These are phyloP conservation scores for Parafenestella ontariensis DNA, from an alignment of 2,329 filamentous ascomycete genomes.

Conservation along the genomic window DNA sequence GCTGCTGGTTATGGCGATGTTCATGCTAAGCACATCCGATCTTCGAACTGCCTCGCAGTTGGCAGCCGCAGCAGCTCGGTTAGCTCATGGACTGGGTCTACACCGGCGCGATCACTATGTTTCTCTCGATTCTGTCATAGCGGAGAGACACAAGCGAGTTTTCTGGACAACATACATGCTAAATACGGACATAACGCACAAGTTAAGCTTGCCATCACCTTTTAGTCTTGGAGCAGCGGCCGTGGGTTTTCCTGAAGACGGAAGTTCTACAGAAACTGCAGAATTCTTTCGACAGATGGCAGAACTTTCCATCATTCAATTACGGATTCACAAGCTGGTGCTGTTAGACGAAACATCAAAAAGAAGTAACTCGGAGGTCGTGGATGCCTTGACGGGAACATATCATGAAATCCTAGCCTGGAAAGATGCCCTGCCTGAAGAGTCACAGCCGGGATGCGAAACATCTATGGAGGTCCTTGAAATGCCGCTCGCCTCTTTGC, in stretches of 20 bases:
- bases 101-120: neutral
- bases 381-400: neutral
- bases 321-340: neutral
- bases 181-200: constrained; percentile 4
- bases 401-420: neutral
- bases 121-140: neutral
- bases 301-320: neutral
- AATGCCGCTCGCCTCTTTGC: constrained; percentile 2
- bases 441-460: neutral
- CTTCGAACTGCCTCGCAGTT: constrained; percentile 1
- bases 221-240: neutral
- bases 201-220: constrained; percentile 1
- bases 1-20: constrained; percentile 2
- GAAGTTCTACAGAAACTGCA: too few species aligned
- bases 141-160: neutral
- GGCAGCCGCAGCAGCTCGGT: neutral
- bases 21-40: constrained; percentile 4
- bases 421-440: neutral
- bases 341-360: neutral
- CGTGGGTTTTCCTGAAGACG: neutral
- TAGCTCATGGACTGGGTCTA: neutral
- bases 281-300: neutral
- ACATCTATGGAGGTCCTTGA: neutral
- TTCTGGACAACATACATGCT: constrained; percentile 8
- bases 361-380: neutral